Conservation (phyloP, 345 rosid species). For the thale cress (Arabidopsis thaliana) region DNA sequence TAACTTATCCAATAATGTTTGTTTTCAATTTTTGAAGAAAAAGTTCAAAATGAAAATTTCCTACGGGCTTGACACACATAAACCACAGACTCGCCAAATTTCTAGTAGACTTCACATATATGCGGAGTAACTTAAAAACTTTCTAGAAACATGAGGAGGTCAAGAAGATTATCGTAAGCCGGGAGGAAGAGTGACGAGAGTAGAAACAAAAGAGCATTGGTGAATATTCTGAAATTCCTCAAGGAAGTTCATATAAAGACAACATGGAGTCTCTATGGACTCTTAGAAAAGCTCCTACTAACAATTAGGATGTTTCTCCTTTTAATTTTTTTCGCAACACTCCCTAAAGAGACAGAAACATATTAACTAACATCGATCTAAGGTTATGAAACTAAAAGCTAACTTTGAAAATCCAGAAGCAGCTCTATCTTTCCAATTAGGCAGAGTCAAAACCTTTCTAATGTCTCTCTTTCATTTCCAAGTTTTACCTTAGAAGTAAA, state of each 20-base stretch:
- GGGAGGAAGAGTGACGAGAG: slow-evolving; percentile 25
- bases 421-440: slow-evolving; percentile 31
- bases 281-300: slow-evolving; percentile 4
- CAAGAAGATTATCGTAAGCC: neutral
- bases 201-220: slow-evolving; percentile 1
- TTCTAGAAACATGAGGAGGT: neutral
- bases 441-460: neutral
- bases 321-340: slow-evolving; percentile 19
- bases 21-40: too few relatives aligned
- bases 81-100: too few relatives aligned
- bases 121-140: too few relatives aligned
- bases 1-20: too few relatives aligned
- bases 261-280: slow-evolving; percentile 33
- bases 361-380: slow-evolving; percentile 14
- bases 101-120: too few relatives aligned
- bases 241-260: slow-evolving; percentile 21
- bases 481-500: slow-evolving; percentile 46
- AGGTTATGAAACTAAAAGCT: slow-evolving; percentile 32
- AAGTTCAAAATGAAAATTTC: too few relatives aligned
- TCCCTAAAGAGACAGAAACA: slow-evolving; percentile 30
- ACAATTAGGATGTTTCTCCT: slow-evolving; percentile 24
- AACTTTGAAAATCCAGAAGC: slow-evolving; percentile 27
- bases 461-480: slow-evolving; percentile 28
- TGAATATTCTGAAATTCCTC: slow-evolving; percentile 11
- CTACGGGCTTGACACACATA: too few relatives aligned